A percentile compares a stretch with the other conserved stretches of the same genome.
phyloP scores from a whole-genome alignment of 1,139 yeast genomes.

The Yarrowia galli region DNA sequence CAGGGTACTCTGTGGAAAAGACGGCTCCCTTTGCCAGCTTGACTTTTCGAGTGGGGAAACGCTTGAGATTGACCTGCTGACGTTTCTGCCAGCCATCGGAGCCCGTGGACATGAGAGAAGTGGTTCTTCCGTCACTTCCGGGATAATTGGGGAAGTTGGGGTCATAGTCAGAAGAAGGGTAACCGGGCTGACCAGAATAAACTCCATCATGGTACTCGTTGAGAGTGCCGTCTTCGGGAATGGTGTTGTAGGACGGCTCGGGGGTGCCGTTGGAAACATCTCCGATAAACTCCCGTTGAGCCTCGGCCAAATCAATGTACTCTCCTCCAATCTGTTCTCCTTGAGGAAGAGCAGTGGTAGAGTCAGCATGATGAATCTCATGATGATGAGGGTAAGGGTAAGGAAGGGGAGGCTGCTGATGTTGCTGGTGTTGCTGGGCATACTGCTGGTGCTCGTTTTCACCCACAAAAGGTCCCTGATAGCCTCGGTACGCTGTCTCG shows the following conservation, averaged over 20 bases:
- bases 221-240: constrained; percentile 33
- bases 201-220: constrained; percentile 36
- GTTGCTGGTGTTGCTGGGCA: no score
- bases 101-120: constrained; percentile 14
- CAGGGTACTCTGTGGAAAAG: constrained; percentile 77
- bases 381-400: constrained; percentile 32
- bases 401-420: constrained; percentile 13
- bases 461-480: constrained; percentile 18
- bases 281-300: constrained; percentile 26
- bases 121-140: constrained; percentile 2
- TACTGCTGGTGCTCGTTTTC: constrained; percentile 1
- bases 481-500: constrained; percentile 19
- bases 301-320: constrained; percentile 33
- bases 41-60: constrained; percentile 60
- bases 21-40: constrained; percentile 73
- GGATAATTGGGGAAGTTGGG: constrained; percentile 24
- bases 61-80: constrained; percentile 44
- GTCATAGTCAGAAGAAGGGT: neutral
- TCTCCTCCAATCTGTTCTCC: constrained; percentile 38
- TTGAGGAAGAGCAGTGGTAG: constrained; percentile 20
- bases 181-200: constrained; percentile 15
- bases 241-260: constrained; percentile 31
- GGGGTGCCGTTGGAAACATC: constrained; percentile 19
- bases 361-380: neutral
- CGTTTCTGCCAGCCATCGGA: constrained; percentile 45